Evolutionary conservation across 371 early-diverging fungal genomes (phyloP).

Genomic region (Mucor mucedo): DNA sequence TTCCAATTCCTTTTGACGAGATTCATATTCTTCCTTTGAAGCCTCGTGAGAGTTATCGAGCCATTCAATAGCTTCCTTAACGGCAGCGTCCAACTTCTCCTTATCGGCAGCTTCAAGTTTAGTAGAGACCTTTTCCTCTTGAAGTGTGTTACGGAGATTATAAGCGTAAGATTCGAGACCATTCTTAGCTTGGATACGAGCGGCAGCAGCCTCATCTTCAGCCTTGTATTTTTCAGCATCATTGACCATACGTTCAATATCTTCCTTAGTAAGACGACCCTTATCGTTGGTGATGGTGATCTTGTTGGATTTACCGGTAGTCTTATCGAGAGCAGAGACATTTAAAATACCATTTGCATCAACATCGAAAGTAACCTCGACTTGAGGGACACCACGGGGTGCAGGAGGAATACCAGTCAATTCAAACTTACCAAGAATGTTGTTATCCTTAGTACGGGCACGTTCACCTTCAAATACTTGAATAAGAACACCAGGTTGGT

Average conservation of each 20-base stretch:
- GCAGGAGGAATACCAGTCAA: conserved; percentile 86
- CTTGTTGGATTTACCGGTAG: conserved; percentile 76
- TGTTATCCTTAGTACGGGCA: conserved; percentile 87
- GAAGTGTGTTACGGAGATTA: conserved; percentile 81
- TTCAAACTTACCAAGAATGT: conserved; percentile 88
- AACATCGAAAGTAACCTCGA: conserved; percentile 91
- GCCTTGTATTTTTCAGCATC: conserved; percentile 91
- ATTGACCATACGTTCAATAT: conserved; percentile 88
- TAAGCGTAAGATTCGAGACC: conserved; percentile 87
- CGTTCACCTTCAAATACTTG: conserved; percentile 93
- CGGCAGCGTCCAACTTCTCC: conserved; percentile 81
- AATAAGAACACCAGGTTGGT: conserved; percentile 89
- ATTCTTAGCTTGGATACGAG: conserved; percentile 83
- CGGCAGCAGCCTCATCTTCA: conserved; percentile 85
- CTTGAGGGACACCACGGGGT: conserved; percentile 88
- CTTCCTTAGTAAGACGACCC: conserved; percentile 84
- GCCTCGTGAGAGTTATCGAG: conserved; percentile 88
- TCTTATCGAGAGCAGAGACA: conserved; percentile 91
- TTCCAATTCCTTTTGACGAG: conserved; percentile 87
- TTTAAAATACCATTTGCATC: conserved; percentile 94
- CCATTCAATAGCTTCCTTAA: conserved; percentile 83
- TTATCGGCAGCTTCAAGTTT: conserved; percentile 69
- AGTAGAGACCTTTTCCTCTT: conserved; percentile 79
- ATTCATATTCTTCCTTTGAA: conserved; percentile 89
- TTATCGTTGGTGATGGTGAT: conserved; percentile 93